A percentile compares a stretch with the other conserved stretches of the same genome.
phyloP scores from a whole-genome alignment of 495 filamentous ascomycete genomes.

The Clavariopsis aquatica region DNA sequence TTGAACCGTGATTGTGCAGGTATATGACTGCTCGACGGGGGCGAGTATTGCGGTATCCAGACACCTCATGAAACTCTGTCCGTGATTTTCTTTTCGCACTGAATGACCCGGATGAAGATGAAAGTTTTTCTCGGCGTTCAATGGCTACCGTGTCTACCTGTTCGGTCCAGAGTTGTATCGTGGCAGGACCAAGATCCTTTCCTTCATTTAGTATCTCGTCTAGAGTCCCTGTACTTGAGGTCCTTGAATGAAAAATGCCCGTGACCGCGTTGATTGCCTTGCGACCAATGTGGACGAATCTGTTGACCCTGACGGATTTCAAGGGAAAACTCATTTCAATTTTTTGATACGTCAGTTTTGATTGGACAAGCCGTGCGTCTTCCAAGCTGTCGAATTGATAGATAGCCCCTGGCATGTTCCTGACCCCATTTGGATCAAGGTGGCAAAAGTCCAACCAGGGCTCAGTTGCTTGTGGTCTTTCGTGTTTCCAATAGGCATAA shows the following conservation, averaged over 20 bases:
- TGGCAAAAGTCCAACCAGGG: not conserved
- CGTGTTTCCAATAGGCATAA: slow-evolving; percentile 14
- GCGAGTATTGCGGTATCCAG: not conserved
- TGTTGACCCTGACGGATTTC: not conserved
- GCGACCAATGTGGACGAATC: not conserved
- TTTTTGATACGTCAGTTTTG: slow-evolving; percentile 10
- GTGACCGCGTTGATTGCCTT: not conserved
- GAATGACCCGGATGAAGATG: not conserved
- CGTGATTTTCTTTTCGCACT: not conserved
- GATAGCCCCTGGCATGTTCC: not conserved
- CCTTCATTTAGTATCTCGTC: slow-evolving; percentile 1
- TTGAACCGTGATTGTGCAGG: not conserved
- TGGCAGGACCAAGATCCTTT: slow-evolving; percentile 13
- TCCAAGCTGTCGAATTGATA: not conserved
- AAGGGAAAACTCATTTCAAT: slow-evolving; percentile 4
- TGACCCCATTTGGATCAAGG: not conserved
- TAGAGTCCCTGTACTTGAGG: not conserved
- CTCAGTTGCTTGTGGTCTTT: not conserved
- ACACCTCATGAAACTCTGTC: not conserved
- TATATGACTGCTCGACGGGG: slow-evolving; percentile 1
- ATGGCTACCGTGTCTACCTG: slow-evolving; percentile 6
- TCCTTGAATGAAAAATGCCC: not conserved
- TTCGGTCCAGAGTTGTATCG: slow-evolving; percentile 18
- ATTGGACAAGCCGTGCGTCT: slow-evolving; percentile 5
- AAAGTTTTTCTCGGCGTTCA: not conserved